These are phyloP conservation scores for Lojkania enalia DNA, from an alignment of 2,329 filamentous ascomycete genomes.

Conservation along the genomic window DNA sequence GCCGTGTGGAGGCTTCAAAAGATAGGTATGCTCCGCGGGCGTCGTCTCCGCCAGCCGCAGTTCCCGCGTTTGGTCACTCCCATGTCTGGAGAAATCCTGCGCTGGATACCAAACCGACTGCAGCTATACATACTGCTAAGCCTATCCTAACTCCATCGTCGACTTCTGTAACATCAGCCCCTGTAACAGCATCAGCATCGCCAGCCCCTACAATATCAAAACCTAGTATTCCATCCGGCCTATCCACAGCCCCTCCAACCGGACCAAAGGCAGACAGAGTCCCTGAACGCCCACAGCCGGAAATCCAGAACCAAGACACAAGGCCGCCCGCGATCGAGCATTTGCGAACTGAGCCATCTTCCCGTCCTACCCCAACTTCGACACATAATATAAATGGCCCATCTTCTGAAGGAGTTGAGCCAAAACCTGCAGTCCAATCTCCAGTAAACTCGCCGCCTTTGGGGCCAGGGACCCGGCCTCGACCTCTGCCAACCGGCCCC, in stretches of 20 bases:
- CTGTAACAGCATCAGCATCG: constrained; percentile 25
- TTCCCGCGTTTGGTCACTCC: constrained; percentile 59
- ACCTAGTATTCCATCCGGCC: constrained; percentile 44
- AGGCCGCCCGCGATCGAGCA: constrained; percentile 20
- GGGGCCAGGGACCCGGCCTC: constrained; percentile 31
- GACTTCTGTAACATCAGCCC: constrained; percentile 21
- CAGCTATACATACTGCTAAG: constrained; percentile 32
- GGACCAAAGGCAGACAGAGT: constrained; percentile 46
- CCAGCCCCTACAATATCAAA: constrained; percentile 28
- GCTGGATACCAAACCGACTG: constrained; percentile 36
- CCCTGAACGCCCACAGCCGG: constrained; percentile 29
- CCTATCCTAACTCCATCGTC: constrained; percentile 25
- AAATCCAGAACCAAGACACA: constrained; percentile 25
- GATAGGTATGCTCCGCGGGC: constrained; percentile 52
- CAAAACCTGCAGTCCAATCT: constrained; percentile 6
- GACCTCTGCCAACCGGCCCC: constrained; percentile 38
- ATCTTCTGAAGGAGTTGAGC: constrained; percentile 4
- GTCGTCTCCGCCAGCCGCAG: constrained; percentile 58
- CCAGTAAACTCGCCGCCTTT: constrained; percentile 34
- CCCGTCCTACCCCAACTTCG: constrained; percentile 19
- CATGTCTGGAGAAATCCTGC: constrained; percentile 50
- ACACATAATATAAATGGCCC: constrained; percentile 8
- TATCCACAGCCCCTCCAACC: constrained; percentile 42
- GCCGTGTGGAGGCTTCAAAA: constrained; percentile 50
- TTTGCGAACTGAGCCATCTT: constrained; percentile 28